These are phyloP conservation scores for Candida ficus DNA, from an alignment of 805 yeast genomes.

Conservation along the genomic window DNA sequence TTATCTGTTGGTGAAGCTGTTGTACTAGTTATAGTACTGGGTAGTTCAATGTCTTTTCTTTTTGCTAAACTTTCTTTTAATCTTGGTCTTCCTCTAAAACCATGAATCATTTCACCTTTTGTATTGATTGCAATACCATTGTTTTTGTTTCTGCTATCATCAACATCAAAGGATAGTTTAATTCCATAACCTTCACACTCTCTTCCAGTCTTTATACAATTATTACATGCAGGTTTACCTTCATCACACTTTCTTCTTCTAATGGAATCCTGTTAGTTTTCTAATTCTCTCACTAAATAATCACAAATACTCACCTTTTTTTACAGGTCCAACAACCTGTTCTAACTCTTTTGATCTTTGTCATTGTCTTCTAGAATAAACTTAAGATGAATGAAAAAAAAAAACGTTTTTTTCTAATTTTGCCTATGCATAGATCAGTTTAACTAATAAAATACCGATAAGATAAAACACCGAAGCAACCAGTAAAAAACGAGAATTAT, in stretches of 20 bases:
- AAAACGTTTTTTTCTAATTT: too few species aligned
- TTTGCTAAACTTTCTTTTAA: constrained; percentile 29
- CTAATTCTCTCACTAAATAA: background rate
- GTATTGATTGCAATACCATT: constrained; percentile 17
- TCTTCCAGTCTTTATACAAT: constrained; percentile 40
- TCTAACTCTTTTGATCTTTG: constrained; percentile 44
- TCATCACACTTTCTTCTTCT: constrained; percentile 56
- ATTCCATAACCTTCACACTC: constrained; percentile 47
- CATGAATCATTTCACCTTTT: constrained; percentile 34
- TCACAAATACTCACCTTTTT: constrained; percentile 38
- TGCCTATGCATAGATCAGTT: too few species aligned
- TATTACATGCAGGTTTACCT: constrained; percentile 44
- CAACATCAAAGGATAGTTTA: constrained; percentile 45
- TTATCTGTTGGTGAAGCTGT: background rate
- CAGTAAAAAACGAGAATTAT: too few species aligned
- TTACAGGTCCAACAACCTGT: constrained; percentile 59
- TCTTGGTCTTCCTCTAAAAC: constrained; percentile 41
- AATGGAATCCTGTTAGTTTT: background rate
- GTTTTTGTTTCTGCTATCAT: constrained; percentile 34
- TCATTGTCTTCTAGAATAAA: too few species aligned
- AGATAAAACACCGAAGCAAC: too few species aligned
- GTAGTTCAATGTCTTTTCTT: constrained; percentile 10
- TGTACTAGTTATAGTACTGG: background rate
- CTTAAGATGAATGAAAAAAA: too few species aligned
- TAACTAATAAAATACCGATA: too few species aligned